These are phyloP conservation scores for Arthrobotrys musiformis DNA, from an alignment of 2,329 filamentous ascomycete genomes.

Conservation along the genomic window DNA sequence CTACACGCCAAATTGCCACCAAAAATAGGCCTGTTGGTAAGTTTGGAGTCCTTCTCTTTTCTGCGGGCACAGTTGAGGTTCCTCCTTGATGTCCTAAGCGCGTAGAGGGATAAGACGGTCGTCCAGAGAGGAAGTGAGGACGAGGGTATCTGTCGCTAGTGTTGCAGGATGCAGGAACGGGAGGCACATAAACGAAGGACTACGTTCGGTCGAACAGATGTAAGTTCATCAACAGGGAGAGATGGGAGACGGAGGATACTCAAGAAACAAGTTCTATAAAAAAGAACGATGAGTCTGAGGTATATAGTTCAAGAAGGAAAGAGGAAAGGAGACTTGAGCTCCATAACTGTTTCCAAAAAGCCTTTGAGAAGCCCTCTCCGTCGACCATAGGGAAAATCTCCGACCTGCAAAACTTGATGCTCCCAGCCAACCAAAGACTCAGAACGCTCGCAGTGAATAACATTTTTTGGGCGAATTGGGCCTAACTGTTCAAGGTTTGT, in stretches of 20 bases:
- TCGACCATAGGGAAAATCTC: conserved; percentile 55
- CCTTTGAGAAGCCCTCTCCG: conserved; percentile 27
- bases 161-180: conserved; percentile 47
- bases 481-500: conserved; percentile 52
- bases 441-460: conserved; percentile 1
- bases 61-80: conserved; percentile 4
- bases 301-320: conserved; percentile 16
- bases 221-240: conserved; percentile 29
- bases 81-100: conserved; percentile 41
- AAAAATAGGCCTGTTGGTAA: conserved; percentile 42
- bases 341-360: conserved; percentile 34
- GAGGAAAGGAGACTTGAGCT: conserved; percentile 38
- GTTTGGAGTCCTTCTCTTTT: conserved; percentile 15
- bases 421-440: conserved; percentile 35
- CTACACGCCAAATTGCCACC: conserved; percentile 43
- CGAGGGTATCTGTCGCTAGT: conserved; percentile 39
- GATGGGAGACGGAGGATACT: neutral
- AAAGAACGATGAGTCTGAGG: conserved; percentile 25
- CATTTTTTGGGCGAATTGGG: conserved; percentile 41
- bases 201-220: conserved; percentile 50
- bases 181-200: conserved; percentile 49
- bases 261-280: conserved; percentile 33
- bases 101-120: conserved; percentile 14
- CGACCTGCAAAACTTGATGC: conserved; percentile 41
- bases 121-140: conserved; percentile 18